phyloP scores from a whole-genome alignment of 768 basidiomycete species.

The Tulasnella sp. region DNA sequence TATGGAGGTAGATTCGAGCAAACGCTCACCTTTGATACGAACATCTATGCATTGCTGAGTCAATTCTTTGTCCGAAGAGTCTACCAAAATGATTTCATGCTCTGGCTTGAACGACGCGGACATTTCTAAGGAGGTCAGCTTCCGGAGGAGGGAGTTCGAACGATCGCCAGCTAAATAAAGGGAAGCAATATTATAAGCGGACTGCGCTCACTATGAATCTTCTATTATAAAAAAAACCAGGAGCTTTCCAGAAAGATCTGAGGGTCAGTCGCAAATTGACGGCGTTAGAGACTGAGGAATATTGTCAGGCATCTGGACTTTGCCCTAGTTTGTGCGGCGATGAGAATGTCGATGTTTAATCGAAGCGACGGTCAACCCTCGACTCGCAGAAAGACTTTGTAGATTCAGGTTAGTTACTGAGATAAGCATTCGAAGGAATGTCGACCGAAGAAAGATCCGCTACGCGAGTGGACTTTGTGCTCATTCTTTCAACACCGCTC shows the following conservation, averaged over 20 bases:
- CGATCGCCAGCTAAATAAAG: not conserved
- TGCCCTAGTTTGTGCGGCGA: not conserved
- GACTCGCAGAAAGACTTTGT: no score
- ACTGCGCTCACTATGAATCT: not conserved
- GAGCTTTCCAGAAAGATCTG: not conserved
- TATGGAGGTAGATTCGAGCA: not conserved
- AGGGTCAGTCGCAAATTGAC: not conserved
- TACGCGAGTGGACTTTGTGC: no score
- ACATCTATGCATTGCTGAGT: conserved; percentile 64
- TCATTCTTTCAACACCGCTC: no score
- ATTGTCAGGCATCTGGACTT: not conserved
- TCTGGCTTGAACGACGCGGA: conserved; percentile 34
- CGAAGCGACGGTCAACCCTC: no score
- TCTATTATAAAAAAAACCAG: not conserved
- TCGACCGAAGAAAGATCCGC: not conserved
- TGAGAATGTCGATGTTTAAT: no score
- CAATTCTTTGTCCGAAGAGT: conserved; percentile 42
- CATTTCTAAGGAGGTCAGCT: not conserved
- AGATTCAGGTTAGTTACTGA: not conserved
- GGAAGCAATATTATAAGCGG: not conserved
- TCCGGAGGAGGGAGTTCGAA: not conserved
- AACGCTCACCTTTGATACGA: conserved; percentile 31
- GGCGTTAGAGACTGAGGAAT: not conserved
- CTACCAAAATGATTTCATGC: conserved; percentile 53
- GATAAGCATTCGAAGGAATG: no score